phyloP scores from a whole-genome alignment of 148 eudicot genomes.

The Arbutus unedo region DNA sequence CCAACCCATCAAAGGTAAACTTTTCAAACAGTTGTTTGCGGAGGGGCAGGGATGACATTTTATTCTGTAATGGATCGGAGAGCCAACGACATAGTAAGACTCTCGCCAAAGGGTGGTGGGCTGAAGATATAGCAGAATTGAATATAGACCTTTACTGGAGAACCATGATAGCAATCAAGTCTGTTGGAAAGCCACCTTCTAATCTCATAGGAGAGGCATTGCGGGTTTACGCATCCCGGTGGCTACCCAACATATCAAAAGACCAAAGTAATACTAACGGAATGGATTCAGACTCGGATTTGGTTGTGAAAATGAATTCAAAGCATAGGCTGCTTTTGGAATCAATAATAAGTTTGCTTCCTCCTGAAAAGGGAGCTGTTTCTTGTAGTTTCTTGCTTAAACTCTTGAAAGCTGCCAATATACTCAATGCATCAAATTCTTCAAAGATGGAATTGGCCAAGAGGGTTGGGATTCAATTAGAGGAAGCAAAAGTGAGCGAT shows the following conservation, averaged over 20 bases:
- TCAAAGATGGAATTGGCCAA: slow-evolving; percentile 69
- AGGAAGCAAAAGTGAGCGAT: slow-evolving; percentile 66
- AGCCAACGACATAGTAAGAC: slow-evolving; percentile 24
- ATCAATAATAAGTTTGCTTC: slow-evolving; percentile 70
- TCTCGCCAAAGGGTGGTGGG: slow-evolving; percentile 70
- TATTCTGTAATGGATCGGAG: slow-evolving; percentile 41
- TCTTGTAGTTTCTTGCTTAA: slow-evolving; percentile 68
- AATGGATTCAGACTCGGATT: slow-evolving; percentile 26
- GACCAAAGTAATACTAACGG: slow-evolving; percentile 20
- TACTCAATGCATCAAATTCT: slow-evolving; percentile 47
- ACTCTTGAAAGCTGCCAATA: slow-evolving; percentile 59
- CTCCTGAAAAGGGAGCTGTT: slow-evolving; percentile 57
- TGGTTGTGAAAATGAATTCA: slow-evolving; percentile 27
- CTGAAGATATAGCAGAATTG: slow-evolving; percentile 73
- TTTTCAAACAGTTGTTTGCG: slow-evolving; percentile 47
- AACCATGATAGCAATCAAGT: slow-evolving; percentile 69
- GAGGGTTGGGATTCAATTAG: slow-evolving; percentile 61
- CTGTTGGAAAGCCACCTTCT: slow-evolving; percentile 53
- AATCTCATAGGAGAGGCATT: slow-evolving; percentile 70
- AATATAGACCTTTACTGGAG: slow-evolving; percentile 77
- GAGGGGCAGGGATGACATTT: slow-evolving; percentile 31
- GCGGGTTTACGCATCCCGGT: slow-evolving; percentile 62
- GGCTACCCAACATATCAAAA: slow-evolving; percentile 51
- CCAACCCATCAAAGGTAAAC: slow-evolving; percentile 48
- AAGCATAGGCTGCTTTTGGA: slow-evolving; percentile 54